These are phyloP conservation scores for Rhizopogon vesiculosus DNA, from an alignment of 768 basidiomycete species.

Conservation along the genomic window DNA sequence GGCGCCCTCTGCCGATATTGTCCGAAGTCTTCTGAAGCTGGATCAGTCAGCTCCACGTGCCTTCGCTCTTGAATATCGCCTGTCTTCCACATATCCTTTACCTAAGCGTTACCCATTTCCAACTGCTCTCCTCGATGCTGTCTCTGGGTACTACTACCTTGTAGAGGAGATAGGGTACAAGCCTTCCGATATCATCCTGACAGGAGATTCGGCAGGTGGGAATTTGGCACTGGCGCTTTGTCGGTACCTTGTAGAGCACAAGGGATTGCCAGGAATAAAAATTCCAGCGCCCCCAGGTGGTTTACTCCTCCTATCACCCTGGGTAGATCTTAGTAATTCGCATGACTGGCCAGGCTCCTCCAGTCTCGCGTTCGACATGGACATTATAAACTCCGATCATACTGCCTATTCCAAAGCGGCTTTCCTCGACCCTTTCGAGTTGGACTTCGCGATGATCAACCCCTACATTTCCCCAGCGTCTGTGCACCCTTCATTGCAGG, in stretches of 20 bases:
- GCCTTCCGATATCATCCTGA: slow-evolving; percentile 57
- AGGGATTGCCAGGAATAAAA: slow-evolving; percentile 28
- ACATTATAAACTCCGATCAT: slow-evolving; percentile 11
- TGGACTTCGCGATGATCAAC: slow-evolving; percentile 40
- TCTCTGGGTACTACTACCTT: slow-evolving; percentile 73
- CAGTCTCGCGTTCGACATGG: slow-evolving; percentile 30
- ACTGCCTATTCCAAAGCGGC: slow-evolving; percentile 32
- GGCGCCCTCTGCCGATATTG: slow-evolving; percentile 40
- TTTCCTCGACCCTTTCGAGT: slow-evolving; percentile 45
- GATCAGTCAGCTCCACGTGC: slow-evolving; percentile 38
- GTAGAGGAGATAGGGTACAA: slow-evolving; percentile 51
- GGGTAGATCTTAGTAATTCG: slow-evolving; percentile 42
- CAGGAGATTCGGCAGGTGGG: slow-evolving; percentile 79
- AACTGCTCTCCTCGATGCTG: slow-evolving; percentile 65
- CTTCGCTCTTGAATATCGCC: slow-evolving; percentile 70
- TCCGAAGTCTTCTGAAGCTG: slow-evolving; percentile 43
- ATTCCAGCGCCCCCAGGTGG: slow-evolving; percentile 34
- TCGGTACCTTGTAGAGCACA: slow-evolving; percentile 55
- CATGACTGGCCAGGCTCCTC: slow-evolving; percentile 37
- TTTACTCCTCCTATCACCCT: slow-evolving; percentile 53
- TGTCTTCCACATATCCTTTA: slow-evolving; percentile 43
- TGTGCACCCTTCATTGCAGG: slow-evolving; percentile 26
- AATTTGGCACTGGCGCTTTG: slow-evolving; percentile 64
- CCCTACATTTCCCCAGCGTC: slow-evolving; percentile 60
- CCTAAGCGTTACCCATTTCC: slow-evolving; percentile 59